These are phyloP conservation scores for Ceratocystis lukuohia DNA, from an alignment of 2,329 filamentous ascomycete genomes.

Conservation along the genomic window DNA sequence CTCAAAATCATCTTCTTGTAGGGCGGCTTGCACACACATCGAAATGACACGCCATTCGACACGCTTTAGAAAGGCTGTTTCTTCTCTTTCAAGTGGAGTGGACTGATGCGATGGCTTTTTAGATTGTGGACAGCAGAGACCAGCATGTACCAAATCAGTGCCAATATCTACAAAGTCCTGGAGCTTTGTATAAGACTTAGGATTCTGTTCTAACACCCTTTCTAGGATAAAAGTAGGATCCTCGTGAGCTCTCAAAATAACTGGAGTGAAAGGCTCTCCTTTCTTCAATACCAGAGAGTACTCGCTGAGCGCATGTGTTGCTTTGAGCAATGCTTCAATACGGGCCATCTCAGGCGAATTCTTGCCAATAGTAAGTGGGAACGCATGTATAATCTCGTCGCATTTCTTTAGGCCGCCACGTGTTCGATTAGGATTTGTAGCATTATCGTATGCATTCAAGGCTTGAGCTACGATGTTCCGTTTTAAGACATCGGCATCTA, in stretches of 20 bases:
- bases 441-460: constrained; percentile 64
- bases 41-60: constrained; percentile 57
- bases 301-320: constrained; percentile 61
- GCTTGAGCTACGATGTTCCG: constrained; percentile 49
- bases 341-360: constrained; percentile 39
- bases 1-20: constrained; percentile 68
- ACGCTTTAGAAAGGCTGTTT: constrained; percentile 26
- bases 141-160: constrained; percentile 49
- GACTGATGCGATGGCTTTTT: constrained; percentile 19
- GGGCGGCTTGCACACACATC: constrained; percentile 67
- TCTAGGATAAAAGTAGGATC: constrained; percentile 62
- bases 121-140: constrained; percentile 22
- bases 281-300: constrained; percentile 69
- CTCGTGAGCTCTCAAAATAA: constrained; percentile 60
- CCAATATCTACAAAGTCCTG: constrained; percentile 61
- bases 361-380: constrained; percentile 43
- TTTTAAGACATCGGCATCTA: constrained; percentile 40
- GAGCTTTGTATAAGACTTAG: constrained; percentile 57
- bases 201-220: constrained; percentile 64
- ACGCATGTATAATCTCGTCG: constrained; percentile 54
- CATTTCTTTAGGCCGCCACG: constrained; percentile 67
- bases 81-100: constrained; percentile 21
- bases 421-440: constrained; percentile 65
- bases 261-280: constrained; percentile 65
- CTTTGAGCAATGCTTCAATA: constrained; percentile 51